phyloP scores from a whole-genome alignment of 345 rosid genomes.

The Viola odorata region DNA sequence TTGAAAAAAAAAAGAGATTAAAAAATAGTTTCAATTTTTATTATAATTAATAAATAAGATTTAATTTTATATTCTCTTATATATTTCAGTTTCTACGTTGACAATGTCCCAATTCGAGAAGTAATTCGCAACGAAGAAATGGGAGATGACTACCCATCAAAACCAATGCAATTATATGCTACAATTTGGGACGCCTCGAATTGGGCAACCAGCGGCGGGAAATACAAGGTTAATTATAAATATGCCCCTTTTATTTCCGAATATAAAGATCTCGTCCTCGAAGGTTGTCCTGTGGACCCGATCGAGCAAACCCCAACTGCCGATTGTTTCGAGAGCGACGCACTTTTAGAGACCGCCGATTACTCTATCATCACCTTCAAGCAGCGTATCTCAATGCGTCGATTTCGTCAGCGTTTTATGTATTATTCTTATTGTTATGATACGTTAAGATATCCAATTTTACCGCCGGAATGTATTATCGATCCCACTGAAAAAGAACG shows the following conservation, averaged over 20 bases:
- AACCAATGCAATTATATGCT: slow-evolving; percentile 84
- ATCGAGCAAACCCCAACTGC: slow-evolving; percentile 38
- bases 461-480: slow-evolving; percentile 62
- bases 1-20: too few relatives aligned
- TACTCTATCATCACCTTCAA: slow-evolving; percentile 32
- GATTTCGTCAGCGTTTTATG: slow-evolving; percentile 65
- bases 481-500: slow-evolving; percentile 43
- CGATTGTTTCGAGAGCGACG: slow-evolving; percentile 29
- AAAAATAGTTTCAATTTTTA: too few relatives aligned
- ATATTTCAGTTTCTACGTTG: slow-evolving; percentile 67
- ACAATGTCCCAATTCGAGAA: slow-evolving; percentile 80
- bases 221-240: slow-evolving; percentile 59
- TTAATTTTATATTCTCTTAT: too few relatives aligned
- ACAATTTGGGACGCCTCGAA: slow-evolving; percentile 96
- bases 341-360: slow-evolving; percentile 36
- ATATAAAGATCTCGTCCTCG: slow-evolving; percentile 53
- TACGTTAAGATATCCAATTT: slow-evolving; percentile 40
- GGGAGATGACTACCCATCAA: slow-evolving; percentile 77
- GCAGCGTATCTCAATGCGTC: slow-evolving; percentile 52
- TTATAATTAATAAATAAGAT: too few relatives aligned
- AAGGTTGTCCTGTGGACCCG: slow-evolving; percentile 68
- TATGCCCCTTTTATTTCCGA: slow-evolving; percentile 73
- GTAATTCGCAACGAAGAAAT: slow-evolving; percentile 52
- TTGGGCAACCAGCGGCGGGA: slow-evolving; percentile 93
- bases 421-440: slow-evolving; percentile 94